These are phyloP conservation scores for Podospora comata DNA, from an alignment of 495 filamentous ascomycete genomes.

Conservation along the genomic window DNA sequence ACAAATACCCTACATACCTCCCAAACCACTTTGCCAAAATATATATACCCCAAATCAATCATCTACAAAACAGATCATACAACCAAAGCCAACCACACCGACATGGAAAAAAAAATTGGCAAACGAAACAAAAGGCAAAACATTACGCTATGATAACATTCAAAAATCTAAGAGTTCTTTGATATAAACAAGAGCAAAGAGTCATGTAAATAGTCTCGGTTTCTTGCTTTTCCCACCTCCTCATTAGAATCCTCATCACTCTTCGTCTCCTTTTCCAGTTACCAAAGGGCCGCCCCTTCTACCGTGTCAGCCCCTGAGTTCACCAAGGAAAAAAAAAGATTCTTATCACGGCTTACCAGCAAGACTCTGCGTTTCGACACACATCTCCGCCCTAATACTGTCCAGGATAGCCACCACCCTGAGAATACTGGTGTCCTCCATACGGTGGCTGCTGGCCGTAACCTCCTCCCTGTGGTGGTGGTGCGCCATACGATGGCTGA, in stretches of 20 bases:
- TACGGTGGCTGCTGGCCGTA: slow-evolving; percentile 19
- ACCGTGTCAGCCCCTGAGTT: too few species aligned
- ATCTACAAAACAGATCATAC: neutral
- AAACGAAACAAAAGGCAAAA: neutral
- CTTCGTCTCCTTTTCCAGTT: too few species aligned
- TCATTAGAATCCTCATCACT: too few species aligned
- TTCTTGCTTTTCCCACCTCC: neutral
- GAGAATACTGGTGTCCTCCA: slow-evolving; percentile 13
- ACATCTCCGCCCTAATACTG: neutral
- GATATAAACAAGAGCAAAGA: neutral
- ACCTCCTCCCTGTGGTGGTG: slow-evolving; percentile 7
- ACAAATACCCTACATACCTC: too few species aligned
- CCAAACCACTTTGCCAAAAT: too few species aligned
- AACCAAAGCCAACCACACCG: neutral
- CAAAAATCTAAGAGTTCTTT: neutral
- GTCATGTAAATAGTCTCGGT: neutral
- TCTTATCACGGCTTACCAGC: too few species aligned
- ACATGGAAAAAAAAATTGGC: neutral
- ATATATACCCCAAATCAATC: neutral
- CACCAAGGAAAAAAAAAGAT: too few species aligned
- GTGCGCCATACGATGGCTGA: slow-evolving; percentile 10
- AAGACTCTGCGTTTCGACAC: too few species aligned
- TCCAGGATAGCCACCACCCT: slow-evolving; percentile 8
- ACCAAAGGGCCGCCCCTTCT: too few species aligned
- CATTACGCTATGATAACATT: neutral